phyloP scores from a whole-genome alignment of 139 green algal species.

The Chlorella vulgaris region DNA sequence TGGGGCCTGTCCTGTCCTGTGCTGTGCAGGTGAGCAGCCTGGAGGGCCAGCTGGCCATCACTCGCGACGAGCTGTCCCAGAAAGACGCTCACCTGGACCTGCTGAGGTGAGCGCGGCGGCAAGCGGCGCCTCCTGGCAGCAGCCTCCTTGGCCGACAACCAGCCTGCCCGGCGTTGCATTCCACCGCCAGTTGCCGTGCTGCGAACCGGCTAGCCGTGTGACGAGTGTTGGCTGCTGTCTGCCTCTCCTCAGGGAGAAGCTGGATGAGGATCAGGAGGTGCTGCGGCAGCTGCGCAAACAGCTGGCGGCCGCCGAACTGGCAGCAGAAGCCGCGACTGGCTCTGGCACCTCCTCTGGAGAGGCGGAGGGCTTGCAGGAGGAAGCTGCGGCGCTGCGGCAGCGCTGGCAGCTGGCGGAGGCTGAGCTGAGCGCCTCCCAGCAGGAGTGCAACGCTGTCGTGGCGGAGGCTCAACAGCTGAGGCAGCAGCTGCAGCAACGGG shows the following conservation, averaged over 20 bases:
- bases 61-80: slow-evolving; percentile 9
- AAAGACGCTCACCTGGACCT: slow-evolving; percentile 22
- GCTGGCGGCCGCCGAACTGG: background rate
- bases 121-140: too few species aligned
- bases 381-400: background rate
- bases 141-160: too few species aligned
- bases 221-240: background rate
- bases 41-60: slow-evolving; percentile 27
- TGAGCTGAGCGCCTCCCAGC: background rate
- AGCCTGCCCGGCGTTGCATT: background rate
- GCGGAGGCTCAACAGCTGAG: background rate
- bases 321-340: background rate
- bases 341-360: background rate
- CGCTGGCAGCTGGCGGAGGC: background rate
- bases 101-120: background rate
- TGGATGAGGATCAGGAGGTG: slow-evolving; percentile 9
- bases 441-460: background rate
- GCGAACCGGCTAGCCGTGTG: too few species aligned
- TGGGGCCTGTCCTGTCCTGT: too few species aligned
- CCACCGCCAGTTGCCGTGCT: background rate
- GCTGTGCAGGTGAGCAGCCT: slow-evolving; percentile 22
- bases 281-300: slow-evolving; percentile 6
- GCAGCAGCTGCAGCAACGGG: slow-evolving; percentile 21
- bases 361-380: background rate
- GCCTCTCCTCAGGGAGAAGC: background rate